These are phyloP conservation scores for Sporothrix schenckii DNA, from an alignment of 2,329 filamentous ascomycete species.

Conservation along the genomic window DNA sequence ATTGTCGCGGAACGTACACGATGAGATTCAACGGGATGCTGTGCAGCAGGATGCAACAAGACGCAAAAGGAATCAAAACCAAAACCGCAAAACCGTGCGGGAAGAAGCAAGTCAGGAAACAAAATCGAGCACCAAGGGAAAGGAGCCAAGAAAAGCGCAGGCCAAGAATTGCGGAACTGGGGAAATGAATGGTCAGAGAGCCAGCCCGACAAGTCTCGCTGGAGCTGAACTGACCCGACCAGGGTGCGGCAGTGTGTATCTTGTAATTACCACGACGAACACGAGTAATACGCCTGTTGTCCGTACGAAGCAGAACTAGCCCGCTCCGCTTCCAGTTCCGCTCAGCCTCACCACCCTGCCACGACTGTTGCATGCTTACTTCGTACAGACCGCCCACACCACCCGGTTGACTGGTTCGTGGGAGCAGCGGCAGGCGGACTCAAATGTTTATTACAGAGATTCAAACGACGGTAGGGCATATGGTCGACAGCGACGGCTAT, in stretches of 20 bases:
- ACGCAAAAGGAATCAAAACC: not conserved
- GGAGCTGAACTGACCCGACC: constrained; percentile 3
- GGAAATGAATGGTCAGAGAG: constrained; percentile 12
- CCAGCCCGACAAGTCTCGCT: constrained; percentile 3
- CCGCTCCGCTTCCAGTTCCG: not conserved
- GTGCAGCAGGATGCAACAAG: not conserved
- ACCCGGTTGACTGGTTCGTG: not conserved
- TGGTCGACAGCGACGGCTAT: not conserved
- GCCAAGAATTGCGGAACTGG: constrained; percentile 8
- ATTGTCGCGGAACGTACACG: constrained; percentile 2
- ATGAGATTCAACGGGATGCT: not conserved
- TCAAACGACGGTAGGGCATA: not conserved
- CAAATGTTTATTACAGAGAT: not conserved
- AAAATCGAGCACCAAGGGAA: not conserved
- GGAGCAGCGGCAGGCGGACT: not conserved
- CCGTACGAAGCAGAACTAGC: no score
- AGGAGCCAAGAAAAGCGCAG: constrained; percentile 6
- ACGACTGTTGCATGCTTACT: not conserved
- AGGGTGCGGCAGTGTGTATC: not conserved
- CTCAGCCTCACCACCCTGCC: constrained; percentile 20
- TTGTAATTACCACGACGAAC: not conserved
- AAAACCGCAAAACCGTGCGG: not conserved
- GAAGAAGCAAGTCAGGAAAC: not conserved
- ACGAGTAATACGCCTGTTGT: no score
- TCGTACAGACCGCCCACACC: not conserved